phyloP scores from a whole-genome alignment of 768 basidiomycete species.

The Sutorius australiensis region DNA sequence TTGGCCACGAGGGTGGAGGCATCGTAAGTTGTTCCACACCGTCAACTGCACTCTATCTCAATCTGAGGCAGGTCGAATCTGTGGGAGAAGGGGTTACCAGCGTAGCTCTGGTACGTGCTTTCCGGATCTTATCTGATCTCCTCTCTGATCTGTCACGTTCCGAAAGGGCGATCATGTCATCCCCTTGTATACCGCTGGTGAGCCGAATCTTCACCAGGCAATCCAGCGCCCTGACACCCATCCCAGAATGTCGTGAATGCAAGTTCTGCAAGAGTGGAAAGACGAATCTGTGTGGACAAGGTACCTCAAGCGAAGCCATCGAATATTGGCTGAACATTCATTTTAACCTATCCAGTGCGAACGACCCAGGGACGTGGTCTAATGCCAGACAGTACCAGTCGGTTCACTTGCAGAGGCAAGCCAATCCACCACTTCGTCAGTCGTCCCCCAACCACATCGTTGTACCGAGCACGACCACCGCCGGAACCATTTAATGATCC shows the following conservation, averaged over 20 bases:
- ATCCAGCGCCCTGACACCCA: not conserved
- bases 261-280: constrained; percentile 99
- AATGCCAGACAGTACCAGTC: constrained; percentile 86
- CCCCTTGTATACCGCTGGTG: constrained; percentile 93
- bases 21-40: constrained; percentile 50
- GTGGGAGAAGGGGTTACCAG: constrained; percentile 92
- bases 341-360: constrained; percentile 54
- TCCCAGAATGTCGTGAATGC: constrained; percentile 86
- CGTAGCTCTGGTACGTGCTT: constrained; percentile 49
- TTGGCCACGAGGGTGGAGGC: constrained; percentile 94
- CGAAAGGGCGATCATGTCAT: constrained; percentile 90
- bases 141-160: not conserved
- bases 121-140: not conserved
- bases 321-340: not conserved
- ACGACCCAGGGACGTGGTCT: constrained; percentile 90
- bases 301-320: constrained; percentile 34
- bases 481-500: not conserved
- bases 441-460: constrained; percentile 5
- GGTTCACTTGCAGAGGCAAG: constrained; percentile 89
- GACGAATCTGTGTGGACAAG: constrained; percentile 97
- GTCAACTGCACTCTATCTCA: not conserved
- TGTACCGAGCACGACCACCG: not conserved
- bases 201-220: constrained; percentile 10
- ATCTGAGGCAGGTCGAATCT: constrained; percentile 78
- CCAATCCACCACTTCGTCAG: constrained; percentile 88